Conservation (phyloP, 352 stramenopile genomes). For the Globisporangium middletonii region DNA sequence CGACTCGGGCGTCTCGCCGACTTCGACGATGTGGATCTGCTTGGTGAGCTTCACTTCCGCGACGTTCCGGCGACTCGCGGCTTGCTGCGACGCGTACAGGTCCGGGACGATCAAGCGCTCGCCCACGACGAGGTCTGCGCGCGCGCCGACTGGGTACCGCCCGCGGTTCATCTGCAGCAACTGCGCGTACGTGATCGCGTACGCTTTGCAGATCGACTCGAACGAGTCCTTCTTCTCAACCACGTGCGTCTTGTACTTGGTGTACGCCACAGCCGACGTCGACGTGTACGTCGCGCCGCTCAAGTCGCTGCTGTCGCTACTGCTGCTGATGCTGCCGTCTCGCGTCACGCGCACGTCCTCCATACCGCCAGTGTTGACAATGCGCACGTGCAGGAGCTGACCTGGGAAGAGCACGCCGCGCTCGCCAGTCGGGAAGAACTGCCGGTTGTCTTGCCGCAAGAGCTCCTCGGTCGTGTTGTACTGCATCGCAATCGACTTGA, state of each 20-base stretch:
- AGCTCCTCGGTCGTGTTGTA: slow-evolving; percentile 82
- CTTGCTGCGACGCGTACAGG: slow-evolving; percentile 41
- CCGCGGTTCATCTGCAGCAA: slow-evolving; percentile 79
- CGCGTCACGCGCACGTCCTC: slow-evolving; percentile 18
- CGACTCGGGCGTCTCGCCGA: slow-evolving; percentile 61
- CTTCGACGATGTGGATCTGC: slow-evolving; percentile 79
- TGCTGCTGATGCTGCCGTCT: neutral
- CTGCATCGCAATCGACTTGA: slow-evolving; percentile 55
- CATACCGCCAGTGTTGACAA: slow-evolving; percentile 73
- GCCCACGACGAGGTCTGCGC: slow-evolving; percentile 48
- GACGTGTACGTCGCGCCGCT: slow-evolving; percentile 18
- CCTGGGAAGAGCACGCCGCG: slow-evolving; percentile 57
- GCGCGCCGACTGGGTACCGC: slow-evolving; percentile 56
- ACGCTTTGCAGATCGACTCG: slow-evolving; percentile 58
- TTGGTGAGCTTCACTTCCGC: slow-evolving; percentile 82
- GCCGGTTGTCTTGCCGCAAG: slow-evolving; percentile 76
- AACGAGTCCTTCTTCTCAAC: slow-evolving; percentile 55
- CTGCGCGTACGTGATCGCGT: slow-evolving; percentile 59
- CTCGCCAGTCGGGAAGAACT: slow-evolving; percentile 73
- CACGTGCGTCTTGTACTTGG: slow-evolving; percentile 68
- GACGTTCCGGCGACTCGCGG: slow-evolving; percentile 57
- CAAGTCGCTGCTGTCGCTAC: neutral
- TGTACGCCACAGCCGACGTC: slow-evolving; percentile 38
- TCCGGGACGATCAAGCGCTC: slow-evolving; percentile 76
- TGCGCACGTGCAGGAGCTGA: slow-evolving; percentile 70